Evolutionary conservation across 768 basidiomycete species (phyloP), one percentile per base, ranked within the genome.

Genomic region (Hortiboletus campestris): DNA sequence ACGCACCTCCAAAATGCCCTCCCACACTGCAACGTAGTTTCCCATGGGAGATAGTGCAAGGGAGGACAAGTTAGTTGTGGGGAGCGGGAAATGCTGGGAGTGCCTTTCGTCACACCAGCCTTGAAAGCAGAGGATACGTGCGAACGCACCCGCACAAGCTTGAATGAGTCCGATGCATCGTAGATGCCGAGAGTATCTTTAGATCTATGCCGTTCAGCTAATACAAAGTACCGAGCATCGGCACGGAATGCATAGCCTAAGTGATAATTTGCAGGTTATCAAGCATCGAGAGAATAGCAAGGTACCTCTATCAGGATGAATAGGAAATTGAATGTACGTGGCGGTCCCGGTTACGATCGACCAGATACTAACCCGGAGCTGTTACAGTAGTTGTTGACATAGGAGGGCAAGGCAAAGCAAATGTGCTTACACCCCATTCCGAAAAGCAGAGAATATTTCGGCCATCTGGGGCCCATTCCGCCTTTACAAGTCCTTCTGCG

Each of bases 391-490:
- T 56, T 39, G 39, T 57, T 47, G 49, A 44, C 28, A 50, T 17
- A 12, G 51, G 35, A 50, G 38, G 38, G 45, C 19, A 54, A 39
- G 32, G 40, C 10, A n/a, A 7, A 32, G 28, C 52, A 57, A 38
- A 41, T 31, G 19, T 20, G 82, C 94, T 77, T 75, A 95, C 94
- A 63, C 89, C 91, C 88, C 91, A 91, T 63, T 94, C 90, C 4
- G 92, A 94, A 72, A 94, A 98, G 65, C 91, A 95, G 31, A 97
- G 73, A 6, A 97, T 76, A 16, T 83, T 84, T 36, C 89, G 80
- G 16, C 92, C 92, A 66, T 89, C 89, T 3, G 88, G 90, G 0
- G 89, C 89, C 94, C 94, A 98, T 65, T 95, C 91, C 17, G 88
- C 91, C 66, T 84, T 91, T 19, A 85, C 81, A 46, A 97, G 81